Conservation (phyloP, 495 filamentous ascomycete species). For the Hyaloscypha finlandica region DNA sequence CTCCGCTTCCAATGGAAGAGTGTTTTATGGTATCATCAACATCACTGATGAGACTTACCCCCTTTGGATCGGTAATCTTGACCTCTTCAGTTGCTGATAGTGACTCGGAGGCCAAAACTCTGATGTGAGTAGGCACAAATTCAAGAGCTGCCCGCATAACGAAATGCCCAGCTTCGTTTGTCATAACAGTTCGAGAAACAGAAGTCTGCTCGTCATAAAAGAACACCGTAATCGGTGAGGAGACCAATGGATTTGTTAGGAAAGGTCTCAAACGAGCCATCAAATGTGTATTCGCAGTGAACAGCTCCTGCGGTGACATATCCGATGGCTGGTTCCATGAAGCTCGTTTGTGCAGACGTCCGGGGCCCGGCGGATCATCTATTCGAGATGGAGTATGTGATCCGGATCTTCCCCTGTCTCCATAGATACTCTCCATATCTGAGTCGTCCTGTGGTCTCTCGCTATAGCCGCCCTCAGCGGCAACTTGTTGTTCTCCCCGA, state of each 20-base stretch:
- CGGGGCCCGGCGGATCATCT: constrained; percentile 39
- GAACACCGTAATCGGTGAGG: constrained; percentile 80
- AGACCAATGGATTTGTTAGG: constrained; percentile 73
- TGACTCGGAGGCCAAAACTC: constrained; percentile 82
- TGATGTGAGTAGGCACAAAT: constrained; percentile 87
- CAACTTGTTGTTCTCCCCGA: constrained; percentile 67
- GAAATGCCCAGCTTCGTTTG: constrained; percentile 89
- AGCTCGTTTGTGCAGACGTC: constrained; percentile 42
- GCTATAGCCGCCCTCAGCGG: constrained; percentile 63
- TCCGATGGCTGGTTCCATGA: constrained; percentile 55
- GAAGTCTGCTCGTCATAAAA: constrained; percentile 84
- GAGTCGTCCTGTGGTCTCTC: constrained; percentile 44
- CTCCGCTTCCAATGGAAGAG: constrained; percentile 82
- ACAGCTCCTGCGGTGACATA: constrained; percentile 70
- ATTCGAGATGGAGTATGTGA: constrained; percentile 29
- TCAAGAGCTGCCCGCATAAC: constrained; percentile 71
- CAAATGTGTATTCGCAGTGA: constrained; percentile 79
- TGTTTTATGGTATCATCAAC: constrained; percentile 98
- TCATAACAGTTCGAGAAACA: constrained; percentile 74
- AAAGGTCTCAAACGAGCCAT: constrained; percentile 89
- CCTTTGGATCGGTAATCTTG: constrained; percentile 71
- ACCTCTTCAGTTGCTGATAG: constrained; percentile 78
- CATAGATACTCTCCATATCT: constrained; percentile 35
- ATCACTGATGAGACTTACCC: constrained; percentile 93
- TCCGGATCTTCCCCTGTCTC: constrained; percentile 19